phyloP scores from a whole-genome alignment of 352 stramenopile species.

The Globisporangium mamillatum region DNA sequence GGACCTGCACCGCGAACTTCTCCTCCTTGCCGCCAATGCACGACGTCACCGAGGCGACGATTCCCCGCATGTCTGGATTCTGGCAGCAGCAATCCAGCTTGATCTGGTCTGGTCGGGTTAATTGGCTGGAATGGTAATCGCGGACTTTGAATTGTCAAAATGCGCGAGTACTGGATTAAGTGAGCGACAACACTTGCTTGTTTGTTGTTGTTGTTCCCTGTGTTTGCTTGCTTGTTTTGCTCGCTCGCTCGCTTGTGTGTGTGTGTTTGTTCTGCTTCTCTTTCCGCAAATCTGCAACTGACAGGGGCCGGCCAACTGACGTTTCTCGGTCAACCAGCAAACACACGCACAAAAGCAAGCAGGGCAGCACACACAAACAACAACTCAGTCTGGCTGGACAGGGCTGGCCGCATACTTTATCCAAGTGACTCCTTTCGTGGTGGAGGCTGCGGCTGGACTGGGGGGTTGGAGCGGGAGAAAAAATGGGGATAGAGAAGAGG shows the following conservation, averaged over 20 bases:
- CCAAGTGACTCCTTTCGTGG: conserved; percentile 5
- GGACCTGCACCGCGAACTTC: conserved; percentile 70
- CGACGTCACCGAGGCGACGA: conserved; percentile 69
- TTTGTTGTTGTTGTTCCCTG: neutral
- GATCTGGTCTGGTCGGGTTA: neutral
- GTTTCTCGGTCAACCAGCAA: conserved; percentile 9
- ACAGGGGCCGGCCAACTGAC: conserved; percentile 8
- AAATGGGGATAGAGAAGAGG: conserved; percentile 6
- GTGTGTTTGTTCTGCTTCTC: conserved; percentile 9
- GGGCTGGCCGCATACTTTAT: conserved; percentile 6
- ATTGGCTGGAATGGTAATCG: conserved; percentile 2
- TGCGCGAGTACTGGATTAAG: conserved; percentile 7
- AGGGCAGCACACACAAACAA: neutral
- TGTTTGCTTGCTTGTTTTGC: conserved; percentile 8
- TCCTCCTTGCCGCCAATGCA: conserved; percentile 82
- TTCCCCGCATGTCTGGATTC: conserved; percentile 48
- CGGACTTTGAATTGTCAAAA: neutral
- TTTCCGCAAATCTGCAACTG: conserved; percentile 36
- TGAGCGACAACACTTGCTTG: conserved; percentile 6
- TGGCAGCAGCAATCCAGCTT: conserved; percentile 13
- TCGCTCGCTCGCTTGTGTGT: conserved; percentile 1
- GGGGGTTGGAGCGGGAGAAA: neutral
- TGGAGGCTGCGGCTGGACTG: neutral
- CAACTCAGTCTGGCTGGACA: conserved; percentile 3
- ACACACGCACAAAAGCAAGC: neutral